These are phyloP conservation scores for Neurospora sp. DNA, from an alignment of 495 filamentous ascomycete species.

Conservation along the genomic window DNA sequence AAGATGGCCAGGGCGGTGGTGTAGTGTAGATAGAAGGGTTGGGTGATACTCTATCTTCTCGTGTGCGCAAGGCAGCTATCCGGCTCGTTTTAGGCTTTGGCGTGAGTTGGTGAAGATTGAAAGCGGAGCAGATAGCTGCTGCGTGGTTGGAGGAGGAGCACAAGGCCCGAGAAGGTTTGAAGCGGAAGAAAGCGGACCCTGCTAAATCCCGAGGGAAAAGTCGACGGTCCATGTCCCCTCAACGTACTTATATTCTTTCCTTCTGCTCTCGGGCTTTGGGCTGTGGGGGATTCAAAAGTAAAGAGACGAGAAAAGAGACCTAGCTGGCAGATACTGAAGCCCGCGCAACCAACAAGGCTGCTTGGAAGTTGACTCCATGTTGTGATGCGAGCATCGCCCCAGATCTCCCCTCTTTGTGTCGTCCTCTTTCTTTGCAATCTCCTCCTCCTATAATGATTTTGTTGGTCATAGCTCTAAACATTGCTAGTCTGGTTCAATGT, in stretches of 20 bases:
- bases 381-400: background rate
- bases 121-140: background rate
- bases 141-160: background rate
- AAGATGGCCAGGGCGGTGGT: too few species aligned
- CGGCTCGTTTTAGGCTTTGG: background rate
- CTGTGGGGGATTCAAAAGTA: background rate
- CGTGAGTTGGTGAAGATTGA: background rate
- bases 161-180: background rate
- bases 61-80: background rate
- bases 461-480: background rate
- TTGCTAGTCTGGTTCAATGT: background rate
- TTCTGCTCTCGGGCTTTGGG: background rate
- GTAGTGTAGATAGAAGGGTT: background rate
- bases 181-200: background rate
- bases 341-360: background rate
- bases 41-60: background rate
- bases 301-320: background rate
- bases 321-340: background rate
- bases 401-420: background rate
- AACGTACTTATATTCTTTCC: background rate
- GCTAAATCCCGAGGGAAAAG: too few species aligned
- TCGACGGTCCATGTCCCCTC: background rate
- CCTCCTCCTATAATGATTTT: background rate
- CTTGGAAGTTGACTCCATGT: background rate
- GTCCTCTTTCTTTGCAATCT: background rate